Evolutionary conservation across 306 rosid genomes (phyloP).

Genomic region (Parietaria judaica): DNA sequence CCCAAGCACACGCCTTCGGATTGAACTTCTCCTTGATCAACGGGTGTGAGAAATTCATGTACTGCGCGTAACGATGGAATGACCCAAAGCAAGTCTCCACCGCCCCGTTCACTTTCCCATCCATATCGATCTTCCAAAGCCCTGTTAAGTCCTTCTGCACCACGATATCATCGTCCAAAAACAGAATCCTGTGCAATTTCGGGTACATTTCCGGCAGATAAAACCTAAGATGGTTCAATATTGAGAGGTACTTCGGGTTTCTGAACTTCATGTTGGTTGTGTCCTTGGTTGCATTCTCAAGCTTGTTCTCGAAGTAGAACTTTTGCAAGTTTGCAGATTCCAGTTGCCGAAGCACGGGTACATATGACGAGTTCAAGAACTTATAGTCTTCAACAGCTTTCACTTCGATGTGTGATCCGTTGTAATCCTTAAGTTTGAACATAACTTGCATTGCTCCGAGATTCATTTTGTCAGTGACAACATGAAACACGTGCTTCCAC

Average conservation of each 20-base stretch:
- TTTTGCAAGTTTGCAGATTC: constrained; percentile 64
- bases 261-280: constrained; percentile 83
- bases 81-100: constrained; percentile 87
- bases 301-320: constrained; percentile 77
- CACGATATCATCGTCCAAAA: constrained; percentile 78
- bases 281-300: constrained; percentile 80
- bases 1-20: constrained; percentile 88
- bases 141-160: constrained; percentile 83
- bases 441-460: constrained; percentile 91
- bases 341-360: constrained; percentile 66
- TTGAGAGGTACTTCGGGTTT: constrained; percentile 75
- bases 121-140: constrained; percentile 77
- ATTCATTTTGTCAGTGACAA: constrained; percentile 86
- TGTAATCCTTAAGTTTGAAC: constrained; percentile 64
- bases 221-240: constrained; percentile 74
- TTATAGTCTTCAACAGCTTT: constrained; percentile 85
- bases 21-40: constrained; percentile 66
- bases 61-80: constrained; percentile 78
- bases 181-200: constrained; percentile 57
- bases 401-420: constrained; percentile 69
- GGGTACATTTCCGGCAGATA: constrained; percentile 89
- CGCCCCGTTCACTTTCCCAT: constrained; percentile 88
- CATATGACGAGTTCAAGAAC: constrained; percentile 70
- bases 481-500: constrained; percentile 81
- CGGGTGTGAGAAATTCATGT: constrained; percentile 88